phyloP scores from a whole-genome alignment of 805 yeast genomes.

The Wickerhamiella parazyma region DNA sequence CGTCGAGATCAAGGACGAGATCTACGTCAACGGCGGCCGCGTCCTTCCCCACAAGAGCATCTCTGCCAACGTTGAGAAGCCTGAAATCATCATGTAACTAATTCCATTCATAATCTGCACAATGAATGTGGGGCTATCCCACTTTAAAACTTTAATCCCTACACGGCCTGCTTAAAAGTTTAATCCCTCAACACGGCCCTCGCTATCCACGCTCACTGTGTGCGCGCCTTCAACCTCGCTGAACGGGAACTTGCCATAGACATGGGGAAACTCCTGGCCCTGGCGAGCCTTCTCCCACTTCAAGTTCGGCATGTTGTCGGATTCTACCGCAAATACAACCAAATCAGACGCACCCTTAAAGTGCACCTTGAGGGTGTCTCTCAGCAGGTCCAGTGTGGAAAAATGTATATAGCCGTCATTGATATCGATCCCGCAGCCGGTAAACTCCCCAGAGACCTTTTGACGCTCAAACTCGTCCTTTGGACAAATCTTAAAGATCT shows the following conservation, averaged over 20 bases:
- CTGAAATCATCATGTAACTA: slow-evolving; percentile 89
- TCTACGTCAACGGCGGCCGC: slow-evolving; percentile 98
- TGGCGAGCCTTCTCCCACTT: slow-evolving; percentile 9
- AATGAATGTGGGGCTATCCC: too few relatives aligned
- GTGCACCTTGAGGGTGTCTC: slow-evolving; percentile 4
- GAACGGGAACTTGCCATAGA: background rate
- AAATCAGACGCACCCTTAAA: slow-evolving; percentile 6
- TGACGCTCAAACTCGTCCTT: slow-evolving; percentile 4
- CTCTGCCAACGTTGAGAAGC: slow-evolving; percentile 91
- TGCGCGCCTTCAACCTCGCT: background rate
- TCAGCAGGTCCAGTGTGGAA: background rate
- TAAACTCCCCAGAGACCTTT: slow-evolving; percentile 1
- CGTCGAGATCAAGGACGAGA: slow-evolving; percentile 94
- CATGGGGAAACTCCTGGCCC: slow-evolving; percentile 7
- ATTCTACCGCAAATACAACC: slow-evolving; percentile 1
- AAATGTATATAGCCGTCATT: slow-evolving; percentile 7
- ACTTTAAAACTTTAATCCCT: too few relatives aligned
- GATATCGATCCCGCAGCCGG: slow-evolving; percentile 2
- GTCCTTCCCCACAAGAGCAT: slow-evolving; percentile 97
- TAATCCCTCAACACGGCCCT: background rate
- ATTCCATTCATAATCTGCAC: background rate
- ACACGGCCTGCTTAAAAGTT: background rate
- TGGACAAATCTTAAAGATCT: slow-evolving; percentile 6
- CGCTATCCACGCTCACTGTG: background rate
- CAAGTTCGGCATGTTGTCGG: slow-evolving; percentile 3